Base-by-base conservation (phyloP, 257 asterid genomes). In the Scutellaria baicalensis region DNA sequence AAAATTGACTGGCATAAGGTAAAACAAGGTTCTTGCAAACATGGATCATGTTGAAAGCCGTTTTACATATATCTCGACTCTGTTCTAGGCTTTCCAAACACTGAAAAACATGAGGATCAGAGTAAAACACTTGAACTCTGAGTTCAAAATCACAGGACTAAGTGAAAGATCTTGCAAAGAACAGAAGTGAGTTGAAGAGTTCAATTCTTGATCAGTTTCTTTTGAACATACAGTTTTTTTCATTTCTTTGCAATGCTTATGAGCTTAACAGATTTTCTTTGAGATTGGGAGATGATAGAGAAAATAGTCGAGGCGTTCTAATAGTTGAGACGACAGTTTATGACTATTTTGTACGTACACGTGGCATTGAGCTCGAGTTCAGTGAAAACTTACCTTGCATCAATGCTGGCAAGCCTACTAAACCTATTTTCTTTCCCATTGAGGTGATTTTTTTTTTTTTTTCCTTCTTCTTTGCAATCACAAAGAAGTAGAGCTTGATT, bases 341-440 rank as follows among this genome's bases (percentile, higher is more conserved):
- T 54, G 91, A 85, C 31, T 85, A 85, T 56, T 85, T 85, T 63
- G 80, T 83, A 5, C 73, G 48, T 2, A 63, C 72, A 14, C 89
- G 70, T 5, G 74, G 79, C 59, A 62, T 86, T 42, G 64, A 65
- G 47, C 77, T 86, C 62, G 55, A 64, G 9, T 81, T 79, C 71
- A 83, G 86, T 63, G 83, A 72, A 59, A 73, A 73, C 51, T 73
- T 86, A 47, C 91, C 89, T 44, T 86, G 89, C 81, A 79, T 86
- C 40, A 79, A 77, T 57, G 81, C 63, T 55, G 91, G 91, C 56
- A 79, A 60, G 13, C 81, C 78, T 43, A 44, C 18, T 9, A 33
- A 33, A 0, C 83, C 84, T 0, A 44, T 18, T 55, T 86, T 70
- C 74, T 79, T 83, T 71, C 89, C 89, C 4, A 59, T 86, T 12